Percentiles rank a stretch among this genome's conserved stretches.
phyloP scores from a whole-genome alignment of 2,329 filamentous ascomycete species.

The Colletotrichum australisinense region DNA sequence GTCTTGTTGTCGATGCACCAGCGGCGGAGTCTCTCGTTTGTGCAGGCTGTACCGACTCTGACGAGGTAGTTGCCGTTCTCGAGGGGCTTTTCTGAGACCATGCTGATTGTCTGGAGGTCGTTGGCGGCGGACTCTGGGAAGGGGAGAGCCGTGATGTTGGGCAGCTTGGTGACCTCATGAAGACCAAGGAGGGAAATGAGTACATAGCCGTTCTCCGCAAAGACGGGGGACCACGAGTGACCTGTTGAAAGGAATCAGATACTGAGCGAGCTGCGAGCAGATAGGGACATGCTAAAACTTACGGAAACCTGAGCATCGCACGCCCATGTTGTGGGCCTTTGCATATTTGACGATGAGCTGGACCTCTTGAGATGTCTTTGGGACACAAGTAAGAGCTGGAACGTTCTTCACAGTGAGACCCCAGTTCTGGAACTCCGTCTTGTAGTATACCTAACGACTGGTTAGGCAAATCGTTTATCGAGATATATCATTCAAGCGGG shows the following conservation, averaged over 20 bases:
- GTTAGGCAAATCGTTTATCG: not conserved
- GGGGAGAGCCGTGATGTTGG: slow-evolving; percentile 35
- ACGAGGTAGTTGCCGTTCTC: slow-evolving; percentile 41
- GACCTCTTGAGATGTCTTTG: not conserved
- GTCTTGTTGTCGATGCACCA: slow-evolving; percentile 31
- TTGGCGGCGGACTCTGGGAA: slow-evolving; percentile 41
- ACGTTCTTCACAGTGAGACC: not conserved
- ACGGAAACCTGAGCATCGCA: not conserved
- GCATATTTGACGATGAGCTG: not conserved
- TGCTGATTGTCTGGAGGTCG: slow-evolving; percentile 53
- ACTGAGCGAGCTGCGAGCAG: not conserved
- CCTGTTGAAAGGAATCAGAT: not conserved
- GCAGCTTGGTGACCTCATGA: not conserved
- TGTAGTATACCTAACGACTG: not conserved
- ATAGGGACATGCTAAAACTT: not conserved
- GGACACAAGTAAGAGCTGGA: not conserved
- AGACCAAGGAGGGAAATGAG: not conserved
- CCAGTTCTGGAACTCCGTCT: not conserved
- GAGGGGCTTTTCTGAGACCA: slow-evolving; percentile 42
- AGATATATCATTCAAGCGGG: not conserved
- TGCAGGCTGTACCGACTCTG: not conserved
- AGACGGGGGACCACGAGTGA: not conserved
- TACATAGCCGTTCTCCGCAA: not conserved
- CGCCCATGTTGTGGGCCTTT: not conserved
- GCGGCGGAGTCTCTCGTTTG: not conserved